These are phyloP conservation scores for Botrytis deweyae DNA, from an alignment of 2,329 filamentous ascomycete genomes.

Conservation along the genomic window DNA sequence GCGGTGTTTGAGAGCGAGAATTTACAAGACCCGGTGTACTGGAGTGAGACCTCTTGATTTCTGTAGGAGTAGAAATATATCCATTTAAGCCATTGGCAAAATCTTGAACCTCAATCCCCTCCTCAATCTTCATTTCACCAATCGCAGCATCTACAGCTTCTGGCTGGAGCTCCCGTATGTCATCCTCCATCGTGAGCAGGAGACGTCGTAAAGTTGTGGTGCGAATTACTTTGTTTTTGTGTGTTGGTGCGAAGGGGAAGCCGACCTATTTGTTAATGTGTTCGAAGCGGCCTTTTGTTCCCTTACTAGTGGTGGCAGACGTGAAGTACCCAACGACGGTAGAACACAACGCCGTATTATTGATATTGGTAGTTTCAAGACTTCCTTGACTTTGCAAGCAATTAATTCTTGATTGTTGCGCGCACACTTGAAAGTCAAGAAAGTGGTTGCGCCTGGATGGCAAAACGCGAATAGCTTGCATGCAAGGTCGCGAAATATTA, in stretches of 20 bases:
- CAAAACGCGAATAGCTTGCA: conserved; percentile 13
- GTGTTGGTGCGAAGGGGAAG: conserved; percentile 17
- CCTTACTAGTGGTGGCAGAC: conserved; percentile 7
- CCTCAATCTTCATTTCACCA: conserved; percentile 40
- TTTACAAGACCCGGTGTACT: conserved; percentile 32
- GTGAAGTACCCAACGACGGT: conserved; percentile 8
- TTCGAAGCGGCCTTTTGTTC: conserved; percentile 14
- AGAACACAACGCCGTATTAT: conserved; percentile 13
- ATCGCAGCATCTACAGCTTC: conserved; percentile 38
- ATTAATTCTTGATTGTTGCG: conserved; percentile 18
- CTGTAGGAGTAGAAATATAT: conserved; percentile 24
- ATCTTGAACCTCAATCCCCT: conserved; percentile 25
- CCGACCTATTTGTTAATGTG: conserved; percentile 14
- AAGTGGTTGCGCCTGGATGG: conserved; percentile 27
- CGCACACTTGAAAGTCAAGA: conserved; percentile 22
- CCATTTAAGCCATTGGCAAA: conserved; percentile 33
- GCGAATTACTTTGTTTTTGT: conserved; percentile 15
- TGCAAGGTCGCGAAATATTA: conserved; percentile 23
- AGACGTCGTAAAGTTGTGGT: conserved; percentile 13
- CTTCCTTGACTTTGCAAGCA: conserved; percentile 11
- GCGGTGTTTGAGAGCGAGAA: conserved; percentile 33
- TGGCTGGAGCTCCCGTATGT: conserved; percentile 32
- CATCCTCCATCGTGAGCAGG: conserved; percentile 35
- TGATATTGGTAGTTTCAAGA: background rate
- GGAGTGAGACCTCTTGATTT: conserved; percentile 32